phyloP scores from a whole-genome alignment of 2,329 filamentous ascomycete species.

The Ceratocystis cacaofunesta region DNA sequence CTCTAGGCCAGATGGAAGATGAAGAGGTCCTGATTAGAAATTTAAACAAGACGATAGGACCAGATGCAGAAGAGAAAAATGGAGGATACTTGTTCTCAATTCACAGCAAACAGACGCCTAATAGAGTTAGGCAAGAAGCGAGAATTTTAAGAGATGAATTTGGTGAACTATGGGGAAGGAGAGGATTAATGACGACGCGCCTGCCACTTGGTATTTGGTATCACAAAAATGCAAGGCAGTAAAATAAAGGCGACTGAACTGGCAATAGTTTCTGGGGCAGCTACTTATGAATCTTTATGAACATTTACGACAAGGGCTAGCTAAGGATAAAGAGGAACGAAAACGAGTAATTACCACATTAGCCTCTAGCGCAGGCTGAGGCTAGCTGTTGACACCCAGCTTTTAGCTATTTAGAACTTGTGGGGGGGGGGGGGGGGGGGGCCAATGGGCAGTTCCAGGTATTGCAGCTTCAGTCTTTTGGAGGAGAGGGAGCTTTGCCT shows the following conservation, averaged over 20 bases:
- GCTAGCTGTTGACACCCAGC: neutral
- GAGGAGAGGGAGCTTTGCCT: neutral
- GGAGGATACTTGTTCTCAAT: neutral
- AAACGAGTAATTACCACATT: neutral
- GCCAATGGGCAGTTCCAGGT: neutral
- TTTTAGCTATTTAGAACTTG: neutral
- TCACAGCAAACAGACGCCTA: neutral
- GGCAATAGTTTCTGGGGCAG: neutral
- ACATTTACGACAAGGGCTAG: neutral
- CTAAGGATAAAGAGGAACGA: neutral
- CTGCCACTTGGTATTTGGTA: neutral
- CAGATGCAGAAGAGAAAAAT: neutral
- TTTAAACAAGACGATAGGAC: neutral
- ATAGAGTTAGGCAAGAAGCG: neutral
- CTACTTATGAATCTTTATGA: neutral
- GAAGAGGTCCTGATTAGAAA: neutral
- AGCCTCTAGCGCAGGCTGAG: neutral
- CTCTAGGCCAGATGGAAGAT: neutral
- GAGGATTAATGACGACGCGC: conserved; percentile 3
- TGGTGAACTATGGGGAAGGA: neutral
- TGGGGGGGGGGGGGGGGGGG: neutral
- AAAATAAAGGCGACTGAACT: neutral
- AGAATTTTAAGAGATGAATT: neutral
- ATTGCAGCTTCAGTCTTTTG: neutral
- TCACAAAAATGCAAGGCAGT: conserved; percentile 12